Evolutionary conservation across 345 rosid genomes (phyloP).

Genomic region (Euphorbia pulcherrima): DNA sequence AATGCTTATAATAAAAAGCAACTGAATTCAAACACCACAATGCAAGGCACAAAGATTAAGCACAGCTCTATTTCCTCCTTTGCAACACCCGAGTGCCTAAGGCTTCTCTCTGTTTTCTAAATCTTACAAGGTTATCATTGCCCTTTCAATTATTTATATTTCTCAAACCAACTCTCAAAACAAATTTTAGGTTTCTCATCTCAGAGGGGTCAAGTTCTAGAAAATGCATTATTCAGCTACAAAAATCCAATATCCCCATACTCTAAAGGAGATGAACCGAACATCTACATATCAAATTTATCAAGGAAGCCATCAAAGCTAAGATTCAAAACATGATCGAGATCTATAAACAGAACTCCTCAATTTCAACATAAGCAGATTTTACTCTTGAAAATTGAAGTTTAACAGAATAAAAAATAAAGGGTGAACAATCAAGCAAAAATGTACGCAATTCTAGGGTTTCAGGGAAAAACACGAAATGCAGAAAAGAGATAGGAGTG

Average conservation of each 20-base stretch:
- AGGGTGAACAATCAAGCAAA: too few relatives aligned
- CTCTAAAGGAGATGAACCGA: neutral
- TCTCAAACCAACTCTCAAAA: too few relatives aligned
- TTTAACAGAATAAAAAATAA: too few relatives aligned
- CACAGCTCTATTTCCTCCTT: too few relatives aligned
- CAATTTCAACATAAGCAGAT: neutral
- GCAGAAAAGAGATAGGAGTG: neutral
- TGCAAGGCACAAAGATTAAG: too few relatives aligned
- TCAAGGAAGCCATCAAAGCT: neutral
- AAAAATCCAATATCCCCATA: neutral
- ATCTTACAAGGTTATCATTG: neutral
- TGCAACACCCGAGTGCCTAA: too few relatives aligned
- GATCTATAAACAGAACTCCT: neutral
- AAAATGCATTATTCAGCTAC: neutral
- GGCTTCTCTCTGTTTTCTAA: neutral
- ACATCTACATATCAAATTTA: neutral
- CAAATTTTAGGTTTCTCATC: neutral
- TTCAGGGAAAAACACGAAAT: neutral
- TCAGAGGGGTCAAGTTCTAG: neutral
- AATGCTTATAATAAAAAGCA: too few relatives aligned
- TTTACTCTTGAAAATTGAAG: too few relatives aligned
- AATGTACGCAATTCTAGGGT: constrained; percentile 7
- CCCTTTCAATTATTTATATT: neutral
- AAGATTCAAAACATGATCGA: neutral
- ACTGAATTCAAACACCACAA: too few relatives aligned